These are phyloP conservation scores for Cichorium intybus DNA, from an alignment of 140 eudicot species.

Conservation along the genomic window DNA sequence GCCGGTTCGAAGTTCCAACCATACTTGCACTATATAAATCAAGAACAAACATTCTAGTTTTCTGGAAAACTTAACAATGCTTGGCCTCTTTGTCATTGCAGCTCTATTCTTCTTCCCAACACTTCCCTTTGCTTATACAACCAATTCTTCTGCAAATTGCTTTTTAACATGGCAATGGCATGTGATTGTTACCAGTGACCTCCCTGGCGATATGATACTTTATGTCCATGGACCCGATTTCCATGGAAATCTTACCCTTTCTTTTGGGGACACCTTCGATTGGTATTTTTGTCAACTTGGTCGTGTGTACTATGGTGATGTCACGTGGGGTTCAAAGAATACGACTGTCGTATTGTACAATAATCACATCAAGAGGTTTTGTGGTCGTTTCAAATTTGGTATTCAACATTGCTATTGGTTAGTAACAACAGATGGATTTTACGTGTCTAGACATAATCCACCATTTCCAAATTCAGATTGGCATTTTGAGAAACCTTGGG, in stretches of 20 bases:
- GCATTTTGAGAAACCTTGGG: slow-evolving; percentile 16
- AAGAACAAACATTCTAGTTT: not conserved
- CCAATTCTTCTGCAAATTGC: not conserved
- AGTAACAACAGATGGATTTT: slow-evolving; percentile 11
- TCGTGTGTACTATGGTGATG: not conserved
- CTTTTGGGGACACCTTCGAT: not conserved
- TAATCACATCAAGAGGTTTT: not conserved
- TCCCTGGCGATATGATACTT: not conserved
- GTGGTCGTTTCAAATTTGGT: not conserved
- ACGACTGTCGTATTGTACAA: not conserved
- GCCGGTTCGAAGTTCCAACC: no score
- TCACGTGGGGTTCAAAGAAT: slow-evolving; percentile 5
- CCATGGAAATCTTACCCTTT: not conserved
- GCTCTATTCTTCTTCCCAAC: not conserved
- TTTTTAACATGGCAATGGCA: slow-evolving; percentile 4
- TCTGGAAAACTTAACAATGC: not conserved
- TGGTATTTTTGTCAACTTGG: slow-evolving; percentile 14
- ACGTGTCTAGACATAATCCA: slow-evolving; percentile 10
- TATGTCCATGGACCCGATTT: not conserved
- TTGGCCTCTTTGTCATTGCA: not conserved
- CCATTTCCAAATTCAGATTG: slow-evolving; percentile 1
- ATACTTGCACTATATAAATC: slow-evolving; percentile 1
- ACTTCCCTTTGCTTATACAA: not conserved
- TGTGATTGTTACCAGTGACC: not conserved
- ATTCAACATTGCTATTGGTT: slow-evolving; percentile 11